Evolutionary conservation across 2,329 filamentous ascomycete species (phyloP), one percentile per base, ranked within the genome.

Genomic region (Onygenales sp.): DNA sequence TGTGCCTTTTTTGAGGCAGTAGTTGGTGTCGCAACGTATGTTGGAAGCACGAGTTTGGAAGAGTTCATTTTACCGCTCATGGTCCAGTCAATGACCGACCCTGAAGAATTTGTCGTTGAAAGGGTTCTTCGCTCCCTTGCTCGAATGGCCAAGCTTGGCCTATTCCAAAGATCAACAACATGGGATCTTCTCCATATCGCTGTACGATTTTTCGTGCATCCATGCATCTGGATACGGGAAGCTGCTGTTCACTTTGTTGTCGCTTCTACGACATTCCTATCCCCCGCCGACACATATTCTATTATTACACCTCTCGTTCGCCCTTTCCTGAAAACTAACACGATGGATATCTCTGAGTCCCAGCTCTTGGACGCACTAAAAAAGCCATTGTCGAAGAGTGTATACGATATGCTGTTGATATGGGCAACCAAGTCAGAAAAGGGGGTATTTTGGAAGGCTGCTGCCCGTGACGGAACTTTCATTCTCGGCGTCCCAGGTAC

Each of bases 1-100:
- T 96, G 90, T 62, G 90, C 92, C 2, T 97, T 97, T 66, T 96
- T 98, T 63, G 91, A 95, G 64, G 88, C 90, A 0, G 89, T 97
- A 31, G 88, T 97, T 13, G 92, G 91, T 3, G 91, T 98, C 58
- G 88, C 91, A 3, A 83, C 88, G 1, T 95, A 95, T 61, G 81
- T 97, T 36, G 93, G 93, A 32, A 90, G 87, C 55, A 87, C 85
- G 36, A 94, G 86, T 60, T 73, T 98, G 34, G 93, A 98, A 68
- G 90, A 95, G 60, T 98, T 96, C 62, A 95, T 97, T 58, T 73
- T 98, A 31, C 93, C 94, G 0, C 76, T 98, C 11, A 96, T 98
- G 89, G 81, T 96, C 2, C 93, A 96, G 68, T 92, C 93, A 6
- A 75, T 98, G 61, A 89, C 90, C 0, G 93, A 98, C 59, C 82